These are phyloP conservation scores for Candida odintsovae DNA, from an alignment of 805 yeast genomes.

Conservation along the genomic window DNA sequence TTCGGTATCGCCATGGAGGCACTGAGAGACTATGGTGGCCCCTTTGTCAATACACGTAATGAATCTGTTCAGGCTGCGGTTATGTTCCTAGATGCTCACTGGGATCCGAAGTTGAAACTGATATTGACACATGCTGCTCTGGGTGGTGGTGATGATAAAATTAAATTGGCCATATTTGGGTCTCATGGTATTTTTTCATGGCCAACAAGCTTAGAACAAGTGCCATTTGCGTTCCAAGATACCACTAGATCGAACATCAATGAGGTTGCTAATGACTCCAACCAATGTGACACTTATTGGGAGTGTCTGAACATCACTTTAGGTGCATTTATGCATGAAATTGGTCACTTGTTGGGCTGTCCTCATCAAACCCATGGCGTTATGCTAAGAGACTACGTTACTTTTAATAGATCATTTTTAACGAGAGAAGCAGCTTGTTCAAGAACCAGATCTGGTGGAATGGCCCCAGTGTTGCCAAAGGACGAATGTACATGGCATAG, in stretches of 20 bases:
- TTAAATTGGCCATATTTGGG: constrained; percentile 86
- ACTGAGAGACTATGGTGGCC: constrained; percentile 48
- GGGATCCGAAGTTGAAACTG: constrained; percentile 55
- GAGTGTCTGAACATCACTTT: constrained; percentile 79
- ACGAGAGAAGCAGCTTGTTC: constrained; percentile 58
- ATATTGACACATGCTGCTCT: constrained; percentile 88
- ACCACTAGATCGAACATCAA: constrained; percentile 51
- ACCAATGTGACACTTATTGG: constrained; percentile 84
- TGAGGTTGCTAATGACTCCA: constrained; percentile 88
- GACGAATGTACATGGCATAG: constrained; percentile 88
- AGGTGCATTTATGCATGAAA: constrained; percentile 95
- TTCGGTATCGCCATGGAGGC: constrained; percentile 80
- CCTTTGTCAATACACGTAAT: constrained; percentile 34
- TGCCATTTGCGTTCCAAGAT: constrained; percentile 67
- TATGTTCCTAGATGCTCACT: constrained; percentile 77
- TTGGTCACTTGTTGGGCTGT: constrained; percentile 86
- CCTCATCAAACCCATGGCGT: constrained; percentile 91
- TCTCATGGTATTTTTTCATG: constrained; percentile 88
- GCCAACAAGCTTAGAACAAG: constrained; percentile 78
- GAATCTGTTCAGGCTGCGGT: constrained; percentile 75
- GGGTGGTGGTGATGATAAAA: constrained; percentile 75
- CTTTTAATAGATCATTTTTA: constrained; percentile 76
- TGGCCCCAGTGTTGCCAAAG: constrained; percentile 43
- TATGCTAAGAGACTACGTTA: constrained; percentile 81
- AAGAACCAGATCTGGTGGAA: constrained; percentile 45